Percentiles rank a stretch among this genome's conserved stretches.
phyloP scores from a whole-genome alignment of 2,329 filamentous ascomycete species.

The Emergomyces pasteurianus region DNA sequence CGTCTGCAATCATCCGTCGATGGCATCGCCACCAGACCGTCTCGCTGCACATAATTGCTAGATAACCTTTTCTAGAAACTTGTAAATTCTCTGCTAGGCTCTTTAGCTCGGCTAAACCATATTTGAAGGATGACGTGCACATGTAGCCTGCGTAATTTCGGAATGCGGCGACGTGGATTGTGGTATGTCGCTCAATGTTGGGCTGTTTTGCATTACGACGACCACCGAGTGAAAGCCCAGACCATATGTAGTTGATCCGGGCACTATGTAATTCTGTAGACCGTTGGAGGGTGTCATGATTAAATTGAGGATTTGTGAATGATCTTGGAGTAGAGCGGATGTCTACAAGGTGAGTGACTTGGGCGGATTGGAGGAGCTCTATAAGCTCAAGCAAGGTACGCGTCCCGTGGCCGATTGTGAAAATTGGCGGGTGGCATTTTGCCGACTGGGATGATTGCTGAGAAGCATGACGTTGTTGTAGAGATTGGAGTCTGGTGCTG shows the following conservation, averaged over 20 bases:
- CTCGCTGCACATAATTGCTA: conserved; percentile 9
- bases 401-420: conserved; percentile 2
- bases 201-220: conserved; percentile 4
- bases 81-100: background rate
- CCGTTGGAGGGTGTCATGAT: conserved; percentile 2
- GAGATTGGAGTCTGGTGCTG: background rate
- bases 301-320: conserved; percentile 7
- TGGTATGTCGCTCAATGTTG: conserved; percentile 2
- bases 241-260: background rate
- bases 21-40: conserved; percentile 9
- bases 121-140: conserved; percentile 2
- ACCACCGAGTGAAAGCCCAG: background rate
- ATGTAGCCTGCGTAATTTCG: conserved; percentile 9
- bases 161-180: conserved; percentile 7
- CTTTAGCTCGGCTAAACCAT: conserved; percentile 3
- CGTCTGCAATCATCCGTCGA: conserved; percentile 9
- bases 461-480: background rate
- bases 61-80: background rate
- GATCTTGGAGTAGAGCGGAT: conserved; percentile 6
- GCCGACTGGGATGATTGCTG: background rate
- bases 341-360: conserved; percentile 6
- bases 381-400: conserved; percentile 5
- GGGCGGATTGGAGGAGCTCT: conserved; percentile 5
- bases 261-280: conserved; percentile 5
- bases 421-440: background rate